A percentile compares a stretch with the other conserved stretches of the same genome.
These are phyloP conservation scores for Oryza coarctata DNA, from an alignment of 176 grass and related monocot genomes.

Conservation along the genomic window DNA sequence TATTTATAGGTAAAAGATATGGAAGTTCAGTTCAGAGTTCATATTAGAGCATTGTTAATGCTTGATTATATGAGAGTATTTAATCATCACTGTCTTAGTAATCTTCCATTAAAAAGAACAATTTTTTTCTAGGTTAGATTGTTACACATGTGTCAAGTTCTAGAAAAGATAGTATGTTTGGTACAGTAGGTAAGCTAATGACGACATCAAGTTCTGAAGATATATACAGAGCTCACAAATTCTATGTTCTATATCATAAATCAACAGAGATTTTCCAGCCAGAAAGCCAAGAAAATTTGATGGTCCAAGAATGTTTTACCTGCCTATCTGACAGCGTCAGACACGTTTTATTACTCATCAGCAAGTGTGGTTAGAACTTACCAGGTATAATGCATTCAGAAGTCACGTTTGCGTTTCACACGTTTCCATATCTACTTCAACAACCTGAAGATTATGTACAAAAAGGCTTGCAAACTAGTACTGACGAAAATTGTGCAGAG, in stretches of 20 bases:
- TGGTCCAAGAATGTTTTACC: neutral
- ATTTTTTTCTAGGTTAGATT: neutral
- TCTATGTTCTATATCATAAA: neutral
- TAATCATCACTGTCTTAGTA: neutral
- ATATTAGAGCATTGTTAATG: neutral
- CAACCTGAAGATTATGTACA: neutral
- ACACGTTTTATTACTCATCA: too few relatives aligned
- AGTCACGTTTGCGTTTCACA: neutral
- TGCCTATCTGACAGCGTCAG: neutral
- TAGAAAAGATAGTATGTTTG: neutral
- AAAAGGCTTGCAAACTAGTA: neutral
- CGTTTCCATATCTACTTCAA: slow-evolving; percentile 15
- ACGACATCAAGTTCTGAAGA: neutral
- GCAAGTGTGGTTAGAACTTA: too few relatives aligned
- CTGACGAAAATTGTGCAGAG: neutral
- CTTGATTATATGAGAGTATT: neutral
- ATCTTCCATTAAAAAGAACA: neutral
- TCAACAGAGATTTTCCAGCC: neutral
- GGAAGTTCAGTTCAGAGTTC: neutral
- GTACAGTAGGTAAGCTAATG: slow-evolving; percentile 13
- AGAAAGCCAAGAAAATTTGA: neutral
- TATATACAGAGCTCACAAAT: neutral
- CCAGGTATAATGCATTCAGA: neutral
- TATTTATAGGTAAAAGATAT: slow-evolving; percentile 27
- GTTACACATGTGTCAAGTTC: neutral